Conservation (phyloP, 2,329 filamentous ascomycete genomes). For the Chrysoporthe austroafricana region DNA sequence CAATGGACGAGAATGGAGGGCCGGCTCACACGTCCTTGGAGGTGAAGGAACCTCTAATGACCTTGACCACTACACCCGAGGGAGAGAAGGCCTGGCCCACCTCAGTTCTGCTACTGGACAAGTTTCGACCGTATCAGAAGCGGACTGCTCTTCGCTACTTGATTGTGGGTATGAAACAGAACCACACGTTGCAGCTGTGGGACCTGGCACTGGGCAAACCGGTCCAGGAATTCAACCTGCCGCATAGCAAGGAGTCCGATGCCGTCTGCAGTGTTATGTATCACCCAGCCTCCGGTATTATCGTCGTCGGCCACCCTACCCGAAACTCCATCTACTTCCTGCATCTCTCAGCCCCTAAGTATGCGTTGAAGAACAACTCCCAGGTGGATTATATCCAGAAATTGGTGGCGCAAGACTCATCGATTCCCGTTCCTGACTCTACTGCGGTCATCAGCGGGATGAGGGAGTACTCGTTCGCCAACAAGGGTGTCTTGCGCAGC, state of each 20-base stretch:
- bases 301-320: constrained; percentile 93
- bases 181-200: constrained; percentile 98
- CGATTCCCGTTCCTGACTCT: constrained; percentile 83
- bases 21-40: constrained; percentile 67
- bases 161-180: constrained; percentile 98
- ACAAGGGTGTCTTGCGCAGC: constrained; percentile 85
- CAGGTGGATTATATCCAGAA: constrained; percentile 88
- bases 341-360: constrained; percentile 91
- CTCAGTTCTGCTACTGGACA: constrained; percentile 94
- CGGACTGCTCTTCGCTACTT: constrained; percentile 90
- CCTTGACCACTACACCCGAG: constrained; percentile 82
- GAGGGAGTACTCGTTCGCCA: constrained; percentile 89
- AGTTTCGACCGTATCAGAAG: constrained; percentile 90
- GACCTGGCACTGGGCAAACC: constrained; percentile 93
- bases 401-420: constrained; percentile 71
- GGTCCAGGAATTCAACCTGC: constrained; percentile 95
- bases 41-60: constrained; percentile 84
- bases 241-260: constrained; percentile 93
- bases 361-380: constrained; percentile 79
- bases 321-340: constrained; percentile 98
- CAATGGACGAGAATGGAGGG: constrained; percentile 55
- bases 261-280: constrained; percentile 98
- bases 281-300: constrained; percentile 88
- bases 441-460: constrained; percentile 98
- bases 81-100: constrained; percentile 96